phyloP scores from a whole-genome alignment of 495 filamentous ascomycete genomes.

The Letharia columbiana region DNA sequence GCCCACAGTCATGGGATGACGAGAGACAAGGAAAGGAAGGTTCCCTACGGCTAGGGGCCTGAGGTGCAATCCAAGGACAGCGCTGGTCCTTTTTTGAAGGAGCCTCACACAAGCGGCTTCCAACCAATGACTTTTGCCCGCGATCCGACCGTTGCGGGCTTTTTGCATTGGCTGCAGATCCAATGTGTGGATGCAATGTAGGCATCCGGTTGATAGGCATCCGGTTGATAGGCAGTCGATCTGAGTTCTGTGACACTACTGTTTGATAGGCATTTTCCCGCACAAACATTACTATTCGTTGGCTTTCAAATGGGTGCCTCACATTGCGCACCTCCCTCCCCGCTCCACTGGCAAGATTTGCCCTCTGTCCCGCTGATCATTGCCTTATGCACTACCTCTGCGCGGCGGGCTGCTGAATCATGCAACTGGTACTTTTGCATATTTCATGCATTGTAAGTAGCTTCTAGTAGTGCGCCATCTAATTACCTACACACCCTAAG shows the following conservation, averaged over 20 bases:
- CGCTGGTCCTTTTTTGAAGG: neutral
- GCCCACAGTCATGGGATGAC: neutral
- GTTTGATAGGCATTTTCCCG: conserved; percentile 8
- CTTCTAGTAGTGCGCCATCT: neutral
- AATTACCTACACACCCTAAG: neutral
- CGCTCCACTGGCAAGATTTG: conserved; percentile 9
- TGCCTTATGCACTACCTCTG: conserved; percentile 4
- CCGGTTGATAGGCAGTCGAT: conserved; percentile 4
- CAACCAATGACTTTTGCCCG: conserved; percentile 7
- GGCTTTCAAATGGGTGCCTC: neutral
- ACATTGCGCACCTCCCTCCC: neutral
- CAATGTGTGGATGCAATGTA: conserved; percentile 6
- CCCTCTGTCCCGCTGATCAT: conserved; percentile 13
- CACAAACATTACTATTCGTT: conserved; percentile 3
- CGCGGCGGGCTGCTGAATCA: conserved; percentile 12
- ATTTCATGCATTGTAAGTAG: neutral
- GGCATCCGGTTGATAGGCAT: conserved; percentile 9
- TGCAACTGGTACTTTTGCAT: conserved; percentile 5
- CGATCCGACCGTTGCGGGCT: conserved; percentile 16
- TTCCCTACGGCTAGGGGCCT: neutral
- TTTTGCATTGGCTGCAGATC: conserved; percentile 9
- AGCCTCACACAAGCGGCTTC: conserved; percentile 5
- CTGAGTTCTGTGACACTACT: neutral
- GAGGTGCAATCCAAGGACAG: neutral
- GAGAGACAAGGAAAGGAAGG: neutral